Conservation (phyloP, 345 rosid species). For the Brassica juncea region DNA sequence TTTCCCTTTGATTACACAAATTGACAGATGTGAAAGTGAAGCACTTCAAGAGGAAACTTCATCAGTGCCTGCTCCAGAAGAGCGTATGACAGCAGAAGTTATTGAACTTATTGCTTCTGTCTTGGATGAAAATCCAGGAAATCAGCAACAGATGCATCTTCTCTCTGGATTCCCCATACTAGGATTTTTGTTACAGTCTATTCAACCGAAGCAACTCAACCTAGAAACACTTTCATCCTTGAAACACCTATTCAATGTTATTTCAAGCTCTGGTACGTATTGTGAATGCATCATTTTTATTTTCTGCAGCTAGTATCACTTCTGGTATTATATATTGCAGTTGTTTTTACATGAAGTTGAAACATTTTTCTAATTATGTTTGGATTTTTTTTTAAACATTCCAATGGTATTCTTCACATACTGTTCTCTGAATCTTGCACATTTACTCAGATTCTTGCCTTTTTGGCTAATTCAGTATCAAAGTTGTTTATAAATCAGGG, state of each 20-base stretch:
- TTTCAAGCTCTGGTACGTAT: conserved; percentile 72
- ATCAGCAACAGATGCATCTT: conserved; percentile 93
- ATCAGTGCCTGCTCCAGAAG: conserved; percentile 63
- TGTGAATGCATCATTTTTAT: conserved; percentile 19
- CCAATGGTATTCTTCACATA: not conserved
- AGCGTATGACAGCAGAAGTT: conserved; percentile 89
- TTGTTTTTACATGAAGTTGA: not conserved
- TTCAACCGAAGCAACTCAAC: conserved; percentile 86
- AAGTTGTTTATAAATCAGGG: not conserved
- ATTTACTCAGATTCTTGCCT: conserved; percentile 6
- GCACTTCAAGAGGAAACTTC: conserved; percentile 52
- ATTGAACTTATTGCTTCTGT: conserved; percentile 93
- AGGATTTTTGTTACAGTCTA: conserved; percentile 88
- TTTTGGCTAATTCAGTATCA: conserved; percentile 9
- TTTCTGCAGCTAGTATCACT: conserved; percentile 7
- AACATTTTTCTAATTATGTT: not conserved
- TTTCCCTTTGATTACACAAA: conserved; percentile 85
- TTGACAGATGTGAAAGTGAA: conserved; percentile 75
- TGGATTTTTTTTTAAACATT: not conserved
- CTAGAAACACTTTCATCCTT: conserved; percentile 86
- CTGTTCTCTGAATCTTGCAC: not conserved
- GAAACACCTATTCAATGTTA: conserved; percentile 78
- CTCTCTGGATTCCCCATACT: conserved; percentile 87
- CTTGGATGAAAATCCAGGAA: conserved; percentile 85
- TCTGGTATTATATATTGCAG: conserved; percentile 10